phyloP scores from a whole-genome alignment of 73 alveolate genomes.

The Paramecium tetraurelia region DNA sequence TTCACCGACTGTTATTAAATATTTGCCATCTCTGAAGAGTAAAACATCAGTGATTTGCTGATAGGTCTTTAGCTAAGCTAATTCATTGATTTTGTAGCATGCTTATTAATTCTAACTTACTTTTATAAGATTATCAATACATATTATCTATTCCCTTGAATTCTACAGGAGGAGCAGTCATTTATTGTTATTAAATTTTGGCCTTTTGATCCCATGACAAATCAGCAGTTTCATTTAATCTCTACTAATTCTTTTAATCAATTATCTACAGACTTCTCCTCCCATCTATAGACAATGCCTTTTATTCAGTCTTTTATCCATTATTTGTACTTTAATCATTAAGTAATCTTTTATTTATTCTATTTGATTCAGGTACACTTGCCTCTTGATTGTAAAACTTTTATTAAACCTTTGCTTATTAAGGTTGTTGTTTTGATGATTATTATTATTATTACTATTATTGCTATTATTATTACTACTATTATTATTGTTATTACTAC shows the following conservation, averaged over 20 bases:
- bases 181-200: background rate
- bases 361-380: background rate
- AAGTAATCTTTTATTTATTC: background rate
- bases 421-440: background rate
- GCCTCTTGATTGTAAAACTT: background rate
- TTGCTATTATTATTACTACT: background rate
- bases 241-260: background rate
- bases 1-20: slow-evolving; percentile 17
- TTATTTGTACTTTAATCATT: background rate
- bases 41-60: background rate
- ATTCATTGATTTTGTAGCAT: background rate
- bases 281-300: background rate
- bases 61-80: slow-evolving; percentile 21
- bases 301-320: background rate
- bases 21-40: slow-evolving; percentile 28
- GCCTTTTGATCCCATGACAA: slow-evolving; percentile 5
- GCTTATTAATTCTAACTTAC: slow-evolving; percentile 1
- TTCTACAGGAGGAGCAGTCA: background rate
- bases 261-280: background rate
- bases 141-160: background rate
- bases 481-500: background rate
- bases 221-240: background rate
- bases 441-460: background rate
- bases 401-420: background rate
- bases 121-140: background rate